Base-by-base conservation (phyloP, 352 stramenopile genomes). In the Phytopythium delawarense region DNA sequence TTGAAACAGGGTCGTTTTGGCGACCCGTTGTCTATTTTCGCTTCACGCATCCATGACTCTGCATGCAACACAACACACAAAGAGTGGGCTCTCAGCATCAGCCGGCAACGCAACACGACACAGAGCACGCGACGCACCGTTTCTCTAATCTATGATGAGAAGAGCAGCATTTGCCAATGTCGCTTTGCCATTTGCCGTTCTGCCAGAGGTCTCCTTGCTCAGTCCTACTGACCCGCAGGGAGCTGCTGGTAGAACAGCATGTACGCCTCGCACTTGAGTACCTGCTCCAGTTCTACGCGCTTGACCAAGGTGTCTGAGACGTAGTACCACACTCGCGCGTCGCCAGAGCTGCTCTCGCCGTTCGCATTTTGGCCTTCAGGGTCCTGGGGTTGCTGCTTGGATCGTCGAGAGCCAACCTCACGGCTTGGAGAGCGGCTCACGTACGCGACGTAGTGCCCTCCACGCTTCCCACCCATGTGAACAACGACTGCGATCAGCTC, bases 201-300 rank as follows among this genome's bases (percentile, higher is more conserved):
- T 2, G 7, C 18, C 42, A 48, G 42, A 7, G 34, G 11, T 39
- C 34, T 39, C 34, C 7, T 12, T 39, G 11, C 34, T 39, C 34
- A 8, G 34, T 39, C 46, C 7, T 53, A 34, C 16, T 53, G 46
- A 13, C 18, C 25, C 2, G 23, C 1, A 2, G 62, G 58, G 6
- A 69, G 50, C 57, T 72, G 76, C 16, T 79, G 74, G 63, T 92
- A 92, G 53, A 91, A 91, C 5, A 92, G 67, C 78, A 92, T 90
- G 59, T 92, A 92, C 15, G 83, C 83, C 67, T 92, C 81, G 50
- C 81, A 89, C 52, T 81, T 69, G 23, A 92, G 66, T 52, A 92
- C 83, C 23, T 88, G 73, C 61, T 87, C 77, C 16, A 89, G 66
- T 35, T 65, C 56, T 57, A 92, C 81, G 51, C 65, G 69, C 59